Percentiles rank a stretch among this genome's conserved stretches.
These are phyloP conservation scores for Neophaeococcomyces mojaviensis DNA, from an alignment of 2,329 filamentous ascomycete species.

Conservation along the genomic window DNA sequence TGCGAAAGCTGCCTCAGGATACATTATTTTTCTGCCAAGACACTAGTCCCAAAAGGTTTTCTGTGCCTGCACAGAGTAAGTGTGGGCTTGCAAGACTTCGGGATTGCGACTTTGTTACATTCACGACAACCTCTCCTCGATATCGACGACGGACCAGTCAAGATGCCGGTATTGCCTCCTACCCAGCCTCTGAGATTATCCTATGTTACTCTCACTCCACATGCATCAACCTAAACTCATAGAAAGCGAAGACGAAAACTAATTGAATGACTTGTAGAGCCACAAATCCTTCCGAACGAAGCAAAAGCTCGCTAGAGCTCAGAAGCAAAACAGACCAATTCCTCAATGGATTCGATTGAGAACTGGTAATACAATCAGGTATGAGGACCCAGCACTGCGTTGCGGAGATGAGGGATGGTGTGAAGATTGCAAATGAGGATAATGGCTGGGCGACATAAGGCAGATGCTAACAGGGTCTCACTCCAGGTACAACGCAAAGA, in stretches of 20 bases:
- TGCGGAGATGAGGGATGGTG: conserved; percentile 13
- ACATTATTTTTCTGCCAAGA: conserved; percentile 1
- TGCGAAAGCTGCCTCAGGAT: background rate
- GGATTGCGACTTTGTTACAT: conserved; percentile 1
- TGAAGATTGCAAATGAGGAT: conserved; percentile 1
- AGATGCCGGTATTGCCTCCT: conserved; percentile 46
- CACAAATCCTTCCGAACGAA: conserved; percentile 99
- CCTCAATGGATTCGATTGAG: conserved; percentile 99
- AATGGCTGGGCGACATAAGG: background rate
- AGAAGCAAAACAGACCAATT: conserved; percentile 99
- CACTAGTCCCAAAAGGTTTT: no score
- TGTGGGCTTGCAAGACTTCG: background rate
- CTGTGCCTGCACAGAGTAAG: background rate
- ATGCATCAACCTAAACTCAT: background rate
- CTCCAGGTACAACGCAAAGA: conserved; percentile 97
- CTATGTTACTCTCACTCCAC: background rate
- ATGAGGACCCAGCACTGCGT: conserved; percentile 41
- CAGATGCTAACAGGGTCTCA: background rate
- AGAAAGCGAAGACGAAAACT: background rate
- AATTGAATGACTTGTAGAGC: conserved; percentile 55
- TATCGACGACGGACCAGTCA: conserved; percentile 34
- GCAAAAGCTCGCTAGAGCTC: conserved; percentile 99
- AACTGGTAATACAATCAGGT: conserved; percentile 99
- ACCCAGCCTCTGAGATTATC: background rate
- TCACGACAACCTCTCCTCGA: conserved; percentile 11